phyloP scores from a whole-genome alignment of 2,329 filamentous ascomycete species.

The Colletotrichum sansevieriae region DNA sequence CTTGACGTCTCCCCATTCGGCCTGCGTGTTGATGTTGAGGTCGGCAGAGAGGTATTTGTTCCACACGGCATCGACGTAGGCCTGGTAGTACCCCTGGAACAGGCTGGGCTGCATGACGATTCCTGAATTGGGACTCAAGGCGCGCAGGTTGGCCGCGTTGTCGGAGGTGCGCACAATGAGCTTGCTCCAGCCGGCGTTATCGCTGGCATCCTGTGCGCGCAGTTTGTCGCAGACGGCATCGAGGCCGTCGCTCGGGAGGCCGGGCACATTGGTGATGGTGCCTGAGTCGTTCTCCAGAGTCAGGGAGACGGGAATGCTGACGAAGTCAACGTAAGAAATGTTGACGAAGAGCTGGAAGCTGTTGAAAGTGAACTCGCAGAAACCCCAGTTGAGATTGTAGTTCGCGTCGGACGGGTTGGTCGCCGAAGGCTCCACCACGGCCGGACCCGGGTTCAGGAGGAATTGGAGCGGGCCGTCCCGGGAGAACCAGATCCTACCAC shows the following conservation, averaged over 20 bases:
- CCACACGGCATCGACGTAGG: conserved; percentile 67
- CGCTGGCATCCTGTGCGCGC: conserved; percentile 58
- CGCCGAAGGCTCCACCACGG: conserved; percentile 80
- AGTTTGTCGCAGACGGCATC: conserved; percentile 59
- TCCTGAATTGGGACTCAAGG: conserved; percentile 66
- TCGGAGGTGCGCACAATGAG: conserved; percentile 59
- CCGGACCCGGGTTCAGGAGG: conserved; percentile 77
- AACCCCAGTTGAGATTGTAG: conserved; percentile 73
- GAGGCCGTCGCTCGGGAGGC: conserved; percentile 62
- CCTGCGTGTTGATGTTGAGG: conserved; percentile 68
- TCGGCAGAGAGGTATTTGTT: conserved; percentile 58
- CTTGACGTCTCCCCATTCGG: conserved; percentile 61
- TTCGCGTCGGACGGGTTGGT: conserved; percentile 75
- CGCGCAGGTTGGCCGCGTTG: conserved; percentile 59
- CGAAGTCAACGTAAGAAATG: conserved; percentile 83
- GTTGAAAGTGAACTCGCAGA: conserved; percentile 79
- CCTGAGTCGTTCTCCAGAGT: conserved; percentile 62
- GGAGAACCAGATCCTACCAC: conserved; percentile 80
- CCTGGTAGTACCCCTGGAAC: conserved; percentile 64
- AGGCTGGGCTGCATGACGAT: conserved; percentile 58
- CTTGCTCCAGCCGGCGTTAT: conserved; percentile 65
- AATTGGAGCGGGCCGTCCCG: conserved; percentile 73
- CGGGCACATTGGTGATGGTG: conserved; percentile 59
- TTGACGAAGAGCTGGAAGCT: conserved; percentile 72
- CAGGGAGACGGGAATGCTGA: conserved; percentile 73